phyloP scores from a whole-genome alignment of 495 filamentous ascomycete species.

The Chaetomium fimeti region DNA sequence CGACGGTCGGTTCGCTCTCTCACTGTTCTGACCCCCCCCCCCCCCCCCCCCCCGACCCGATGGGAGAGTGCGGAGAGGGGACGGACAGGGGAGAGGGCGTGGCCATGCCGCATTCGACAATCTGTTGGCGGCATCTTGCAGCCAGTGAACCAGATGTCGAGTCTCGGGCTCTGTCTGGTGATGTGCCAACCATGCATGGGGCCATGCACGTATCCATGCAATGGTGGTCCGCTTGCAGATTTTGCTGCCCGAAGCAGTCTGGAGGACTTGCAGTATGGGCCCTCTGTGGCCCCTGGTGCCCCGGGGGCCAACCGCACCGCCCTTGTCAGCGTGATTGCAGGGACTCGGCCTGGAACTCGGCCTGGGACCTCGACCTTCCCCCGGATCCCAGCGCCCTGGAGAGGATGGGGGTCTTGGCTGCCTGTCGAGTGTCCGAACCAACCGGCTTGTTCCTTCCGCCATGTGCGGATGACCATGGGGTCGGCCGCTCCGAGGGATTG shows the following conservation, averaged over 20 bases:
- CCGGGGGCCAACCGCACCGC: conserved; percentile 11
- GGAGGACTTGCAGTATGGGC: not conserved
- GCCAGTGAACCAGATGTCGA: conserved; percentile 5
- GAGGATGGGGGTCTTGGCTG: not conserved
- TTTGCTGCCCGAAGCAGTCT: conserved; percentile 5
- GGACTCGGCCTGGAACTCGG: not conserved
- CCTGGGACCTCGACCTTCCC: not conserved
- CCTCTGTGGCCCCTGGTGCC: not conserved
- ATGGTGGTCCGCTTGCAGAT: conserved; percentile 18
- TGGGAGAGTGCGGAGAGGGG: not conserved
- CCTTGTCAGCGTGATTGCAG: conserved; percentile 11
- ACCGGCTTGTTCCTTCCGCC: not conserved
- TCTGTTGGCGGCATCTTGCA: conserved; percentile 13
- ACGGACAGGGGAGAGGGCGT: not conserved
- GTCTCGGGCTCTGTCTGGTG: conserved; percentile 21
- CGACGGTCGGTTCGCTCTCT: no score
- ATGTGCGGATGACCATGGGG: not conserved
- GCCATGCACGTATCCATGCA: conserved; percentile 20
- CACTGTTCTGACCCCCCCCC: no score
- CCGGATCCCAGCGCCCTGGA: conserved; percentile 7
- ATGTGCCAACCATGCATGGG: conserved; percentile 26
- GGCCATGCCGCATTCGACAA: conserved; percentile 3
- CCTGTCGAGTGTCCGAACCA: not conserved
- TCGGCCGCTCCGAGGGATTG: not conserved
- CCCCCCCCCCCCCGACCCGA: no score